Base-by-base conservation (phyloP, 352 stramenopile genomes). In the Globisporangium paddicum region DNA sequence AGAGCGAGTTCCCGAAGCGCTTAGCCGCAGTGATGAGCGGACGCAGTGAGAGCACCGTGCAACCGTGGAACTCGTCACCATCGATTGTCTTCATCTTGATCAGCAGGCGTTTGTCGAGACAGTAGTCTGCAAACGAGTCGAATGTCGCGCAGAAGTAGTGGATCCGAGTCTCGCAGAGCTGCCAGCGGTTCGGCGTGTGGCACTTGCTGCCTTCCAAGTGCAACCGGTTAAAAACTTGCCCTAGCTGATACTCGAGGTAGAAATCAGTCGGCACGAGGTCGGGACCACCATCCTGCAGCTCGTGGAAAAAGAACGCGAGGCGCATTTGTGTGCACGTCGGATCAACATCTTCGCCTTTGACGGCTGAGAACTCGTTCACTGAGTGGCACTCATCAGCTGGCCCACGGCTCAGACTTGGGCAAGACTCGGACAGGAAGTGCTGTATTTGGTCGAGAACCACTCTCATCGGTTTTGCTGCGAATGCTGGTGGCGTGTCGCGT, bases 281-380 rank as follows among this genome's bases (percentile, higher is more conserved):
- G 0, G 73, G 75, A 0, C 81, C 78, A 32, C 69, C 82, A 49
- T 94, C 84, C 50, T 94, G 84, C 2, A 94, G 61, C 53, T 94
- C 84, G 48, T 94, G 82, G 53, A 94, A 94, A 66, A 94, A 89
- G 46, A 94, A 83, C 28, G 84, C 71, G 14, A 94, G 48, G 1
- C 82, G 78, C 34, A 94, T 61, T 37, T 92, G 78, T 0, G 77
- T 62, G 35, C 71, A 78, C 11, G 73, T 92, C n/a, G 82, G 84
- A n/a, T 94, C 84, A 7, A 94, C 68, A 19, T 89, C 80, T 9
- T 53, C 44, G 14, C 77, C 82, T 23, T 55, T 56, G 8, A 75
- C 21, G 0, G 51, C 21, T 1, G 60, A 51, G 55, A 66, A 80
- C 30, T 47, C 25, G 16, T 62, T 52, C 3, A 63, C 4, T 3